Percentiles rank a stretch among this genome's conserved stretches.
Conservation (phyloP, 2,329 filamentous ascomycete species). For the Diatrype stigma region DNA sequence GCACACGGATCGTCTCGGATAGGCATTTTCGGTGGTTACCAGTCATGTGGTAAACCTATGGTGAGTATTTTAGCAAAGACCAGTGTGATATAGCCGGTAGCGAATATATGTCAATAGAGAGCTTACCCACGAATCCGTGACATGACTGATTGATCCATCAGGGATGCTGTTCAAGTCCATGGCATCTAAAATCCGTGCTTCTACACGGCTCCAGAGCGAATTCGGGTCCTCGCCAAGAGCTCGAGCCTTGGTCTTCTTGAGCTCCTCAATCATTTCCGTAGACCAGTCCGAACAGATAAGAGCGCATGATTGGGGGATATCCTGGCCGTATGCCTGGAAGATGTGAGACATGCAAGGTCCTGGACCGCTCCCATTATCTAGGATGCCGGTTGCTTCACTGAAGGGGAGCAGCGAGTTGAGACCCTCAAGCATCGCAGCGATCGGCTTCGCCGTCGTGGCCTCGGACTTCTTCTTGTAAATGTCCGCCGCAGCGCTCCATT, state of each 20-base stretch:
- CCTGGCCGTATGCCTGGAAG: not conserved
- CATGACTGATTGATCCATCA: conserved; percentile 2
- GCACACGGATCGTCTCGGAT: not conserved
- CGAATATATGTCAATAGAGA: not conserved
- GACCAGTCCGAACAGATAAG: conserved; percentile 1
- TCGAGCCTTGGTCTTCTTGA: conserved; percentile 1
- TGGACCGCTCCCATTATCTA: conserved; percentile 1
- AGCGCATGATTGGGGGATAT: not conserved
- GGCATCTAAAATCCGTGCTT: conserved; percentile 1
- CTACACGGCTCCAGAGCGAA: not conserved
- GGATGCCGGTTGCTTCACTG: not conserved
- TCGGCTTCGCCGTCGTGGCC: not conserved
- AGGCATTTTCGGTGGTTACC: not conserved
- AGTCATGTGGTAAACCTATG: not conserved
- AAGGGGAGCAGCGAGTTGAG: conserved; percentile 2
- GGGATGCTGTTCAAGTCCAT: conserved; percentile 3
- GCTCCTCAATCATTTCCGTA: conserved; percentile 2
- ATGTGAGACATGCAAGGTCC: conserved; percentile 1
- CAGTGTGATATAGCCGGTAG: not conserved
- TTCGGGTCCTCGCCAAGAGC: not conserved
- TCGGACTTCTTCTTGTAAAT: not conserved
- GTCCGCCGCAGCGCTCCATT: not conserved
- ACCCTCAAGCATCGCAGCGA: not conserved
- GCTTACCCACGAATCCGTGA: not conserved
- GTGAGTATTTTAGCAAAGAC: not conserved